A percentile compares a stretch with the other conserved stretches of the same genome.
Evolutionary conservation across 257 asterid species (phyloP).

Genomic region (Ajuga chamaepitys): DNA sequence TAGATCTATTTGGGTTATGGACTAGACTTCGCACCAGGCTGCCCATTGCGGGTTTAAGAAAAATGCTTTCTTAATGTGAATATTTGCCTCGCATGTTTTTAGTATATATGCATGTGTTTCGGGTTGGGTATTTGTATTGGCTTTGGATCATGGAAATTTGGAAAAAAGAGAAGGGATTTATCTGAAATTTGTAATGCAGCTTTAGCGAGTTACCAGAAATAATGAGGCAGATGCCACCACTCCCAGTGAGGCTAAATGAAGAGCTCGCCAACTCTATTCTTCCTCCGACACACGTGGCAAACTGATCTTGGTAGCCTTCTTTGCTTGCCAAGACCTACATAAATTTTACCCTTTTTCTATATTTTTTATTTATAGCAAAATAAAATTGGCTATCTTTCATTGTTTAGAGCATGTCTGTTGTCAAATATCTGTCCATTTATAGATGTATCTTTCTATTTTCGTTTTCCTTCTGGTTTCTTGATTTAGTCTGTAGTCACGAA

Average conservation of each 20-base stretch:
- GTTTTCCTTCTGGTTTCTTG: not conserved
- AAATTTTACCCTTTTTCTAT: not conserved
- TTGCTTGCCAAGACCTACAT: not conserved
- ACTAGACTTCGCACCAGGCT: not conserved
- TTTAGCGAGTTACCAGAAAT: conserved; percentile 53
- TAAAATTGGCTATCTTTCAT: conserved; percentile 14
- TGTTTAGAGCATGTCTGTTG: conserved; percentile 7
- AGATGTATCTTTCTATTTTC: not conserved
- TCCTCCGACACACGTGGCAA: conserved; percentile 28
- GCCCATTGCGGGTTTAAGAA: not conserved
- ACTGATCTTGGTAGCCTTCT: conserved; percentile 28
- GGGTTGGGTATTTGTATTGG: not conserved
- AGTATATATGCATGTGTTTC: not conserved
- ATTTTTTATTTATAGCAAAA: conserved; percentile 23
- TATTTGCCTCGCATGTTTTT: not conserved
- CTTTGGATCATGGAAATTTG: not conserved
- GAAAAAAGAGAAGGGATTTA: not conserved
- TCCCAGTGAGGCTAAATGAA: conserved; percentile 68
- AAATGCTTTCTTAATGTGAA: not conserved
- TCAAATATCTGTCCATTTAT: not conserved
- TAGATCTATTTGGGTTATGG: not conserved
- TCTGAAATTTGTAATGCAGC: conserved; percentile 34
- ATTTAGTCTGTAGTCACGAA: not conserved
- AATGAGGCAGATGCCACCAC: conserved; percentile 81
- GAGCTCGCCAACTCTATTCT: conserved; percentile 61